Evolutionary conservation across 2,329 filamentous ascomycete genomes (phyloP).

Genomic region (Didymellaceae sp.): DNA sequence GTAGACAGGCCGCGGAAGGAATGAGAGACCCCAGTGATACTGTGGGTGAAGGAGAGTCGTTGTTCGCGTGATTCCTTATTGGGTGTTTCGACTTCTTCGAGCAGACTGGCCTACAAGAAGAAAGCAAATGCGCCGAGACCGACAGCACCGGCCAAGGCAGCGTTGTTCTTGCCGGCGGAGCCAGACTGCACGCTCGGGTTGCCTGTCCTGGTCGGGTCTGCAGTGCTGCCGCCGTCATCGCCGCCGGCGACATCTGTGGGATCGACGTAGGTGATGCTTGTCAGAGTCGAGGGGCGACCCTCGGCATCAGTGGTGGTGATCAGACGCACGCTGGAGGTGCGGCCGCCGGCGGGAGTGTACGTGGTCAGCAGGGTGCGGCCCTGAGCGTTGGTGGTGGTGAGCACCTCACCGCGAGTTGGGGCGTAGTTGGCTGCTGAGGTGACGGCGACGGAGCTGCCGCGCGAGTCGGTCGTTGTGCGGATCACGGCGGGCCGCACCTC

Average conservation of each 20-base stretch:
- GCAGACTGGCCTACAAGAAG: conserved; percentile 7
- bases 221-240: conserved; percentile 6
- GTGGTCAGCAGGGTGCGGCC: conserved; percentile 55
- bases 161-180: conserved; percentile 34
- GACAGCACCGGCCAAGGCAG: conserved; percentile 7
- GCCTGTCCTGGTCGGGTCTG: conserved; percentile 20
- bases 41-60: neutral
- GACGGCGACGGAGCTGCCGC: conserved; percentile 47
- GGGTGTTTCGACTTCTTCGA: neutral
- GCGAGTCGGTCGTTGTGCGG: conserved; percentile 47
- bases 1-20: neutral
- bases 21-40: neutral
- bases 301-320: conserved; percentile 38
- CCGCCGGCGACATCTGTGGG: conserved; percentile 31
- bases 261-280: conserved; percentile 53
- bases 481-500: conserved; percentile 49
- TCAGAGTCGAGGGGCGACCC: conserved; percentile 50
- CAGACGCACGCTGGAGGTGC: conserved; percentile 50
- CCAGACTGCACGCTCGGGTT: conserved; percentile 50
- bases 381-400: conserved; percentile 51
- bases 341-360: conserved; percentile 53
- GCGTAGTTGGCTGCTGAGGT: conserved; percentile 43
- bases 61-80: neutral
- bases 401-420: conserved; percentile 48
- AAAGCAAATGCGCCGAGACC: conserved; percentile 9